Percentiles rank a stretch among this genome's conserved stretches.
Conservation (phyloP, 2,329 filamentous ascomycete species). For the Penicillium sp. region DNA sequence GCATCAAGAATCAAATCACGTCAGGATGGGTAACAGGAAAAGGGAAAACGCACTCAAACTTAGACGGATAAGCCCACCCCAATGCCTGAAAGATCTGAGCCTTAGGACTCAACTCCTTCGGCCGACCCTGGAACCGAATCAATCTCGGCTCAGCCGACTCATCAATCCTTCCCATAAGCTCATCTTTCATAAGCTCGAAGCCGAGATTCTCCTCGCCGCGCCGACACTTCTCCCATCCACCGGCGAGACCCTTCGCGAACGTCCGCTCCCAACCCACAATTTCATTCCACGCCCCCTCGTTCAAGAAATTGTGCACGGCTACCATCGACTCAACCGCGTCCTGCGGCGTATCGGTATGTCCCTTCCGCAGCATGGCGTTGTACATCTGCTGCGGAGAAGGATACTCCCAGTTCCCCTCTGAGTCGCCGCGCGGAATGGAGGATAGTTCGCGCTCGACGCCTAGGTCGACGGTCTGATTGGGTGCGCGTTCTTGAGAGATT, state of each 20-base stretch:
- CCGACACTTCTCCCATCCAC: constrained; percentile 74
- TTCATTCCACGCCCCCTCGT: constrained; percentile 96
- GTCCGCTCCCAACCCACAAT: constrained; percentile 92
- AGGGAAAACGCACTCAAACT: constrained; percentile 68
- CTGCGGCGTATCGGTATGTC: constrained; percentile 90
- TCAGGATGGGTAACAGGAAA: no score
- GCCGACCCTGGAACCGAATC: constrained; percentile 84
- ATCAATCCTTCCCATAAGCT: constrained; percentile 39
- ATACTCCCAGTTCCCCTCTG: constrained; percentile 88
- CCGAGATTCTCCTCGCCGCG: constrained; percentile 71
- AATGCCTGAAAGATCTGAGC: constrained; percentile 81
- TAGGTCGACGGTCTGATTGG: constrained; percentile 72
- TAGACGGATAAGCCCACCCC: constrained; percentile 76
- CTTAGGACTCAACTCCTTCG: constrained; percentile 89
- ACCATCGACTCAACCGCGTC: constrained; percentile 97
- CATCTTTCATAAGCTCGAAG: constrained; percentile 58
- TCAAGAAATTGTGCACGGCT: constrained; percentile 95
- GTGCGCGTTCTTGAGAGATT: constrained; percentile 77
- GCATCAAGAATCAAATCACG: constrained; percentile 4
- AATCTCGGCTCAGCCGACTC: constrained; percentile 67
- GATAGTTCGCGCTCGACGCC: constrained; percentile 82
- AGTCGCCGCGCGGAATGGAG: constrained; percentile 84
- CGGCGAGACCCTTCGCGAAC: constrained; percentile 73
- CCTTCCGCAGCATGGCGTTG: constrained; percentile 94
- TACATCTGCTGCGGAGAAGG: constrained; percentile 99